phyloP scores from a whole-genome alignment of 352 stramenopile species.

The Pythium diclinum region DNA sequence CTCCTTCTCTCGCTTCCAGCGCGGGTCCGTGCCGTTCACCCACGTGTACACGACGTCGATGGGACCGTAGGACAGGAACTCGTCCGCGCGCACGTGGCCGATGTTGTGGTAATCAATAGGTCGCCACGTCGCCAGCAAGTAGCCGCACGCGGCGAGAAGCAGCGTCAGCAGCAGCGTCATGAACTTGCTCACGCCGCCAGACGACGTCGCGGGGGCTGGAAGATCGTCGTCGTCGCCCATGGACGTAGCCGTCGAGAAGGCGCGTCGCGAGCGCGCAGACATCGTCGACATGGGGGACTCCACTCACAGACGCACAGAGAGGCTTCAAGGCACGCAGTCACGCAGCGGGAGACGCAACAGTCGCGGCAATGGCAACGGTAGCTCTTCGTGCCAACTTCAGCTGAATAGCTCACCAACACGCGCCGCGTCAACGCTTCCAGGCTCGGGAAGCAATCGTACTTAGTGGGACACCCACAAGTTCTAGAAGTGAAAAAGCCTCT shows the following conservation, averaged over 20 bases:
- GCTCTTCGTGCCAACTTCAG: neutral
- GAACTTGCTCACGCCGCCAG: neutral
- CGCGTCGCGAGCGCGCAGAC: slow-evolving; percentile 25
- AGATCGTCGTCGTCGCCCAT: slow-evolving; percentile 3
- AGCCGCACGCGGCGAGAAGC: slow-evolving; percentile 15
- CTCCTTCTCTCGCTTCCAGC: slow-evolving; percentile 89
- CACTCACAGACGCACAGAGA: neutral
- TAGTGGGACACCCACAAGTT: slow-evolving; percentile 1
- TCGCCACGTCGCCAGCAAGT: slow-evolving; percentile 21
- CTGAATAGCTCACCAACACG: slow-evolving; percentile 4
- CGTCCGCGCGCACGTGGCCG: slow-evolving; percentile 46
- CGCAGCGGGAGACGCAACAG: neutral
- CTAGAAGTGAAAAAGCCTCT: neutral
- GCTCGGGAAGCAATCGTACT: neutral
- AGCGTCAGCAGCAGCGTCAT: slow-evolving; percentile 7
- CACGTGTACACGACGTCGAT: slow-evolving; percentile 97
- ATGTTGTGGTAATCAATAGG: slow-evolving; percentile 55
- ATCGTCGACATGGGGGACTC: slow-evolving; percentile 19
- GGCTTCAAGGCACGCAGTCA: neutral
- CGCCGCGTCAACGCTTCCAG: slow-evolving; percentile 3
- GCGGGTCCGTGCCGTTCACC: slow-evolving; percentile 94
- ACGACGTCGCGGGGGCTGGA: neutral
- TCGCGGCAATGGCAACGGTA: neutral
- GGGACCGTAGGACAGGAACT: slow-evolving; percentile 69
- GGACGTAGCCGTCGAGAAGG: slow-evolving; percentile 11